These are phyloP conservation scores for Centaurea solstitialis DNA, from an alignment of 129 eudicot species.

Conservation along the genomic window DNA sequence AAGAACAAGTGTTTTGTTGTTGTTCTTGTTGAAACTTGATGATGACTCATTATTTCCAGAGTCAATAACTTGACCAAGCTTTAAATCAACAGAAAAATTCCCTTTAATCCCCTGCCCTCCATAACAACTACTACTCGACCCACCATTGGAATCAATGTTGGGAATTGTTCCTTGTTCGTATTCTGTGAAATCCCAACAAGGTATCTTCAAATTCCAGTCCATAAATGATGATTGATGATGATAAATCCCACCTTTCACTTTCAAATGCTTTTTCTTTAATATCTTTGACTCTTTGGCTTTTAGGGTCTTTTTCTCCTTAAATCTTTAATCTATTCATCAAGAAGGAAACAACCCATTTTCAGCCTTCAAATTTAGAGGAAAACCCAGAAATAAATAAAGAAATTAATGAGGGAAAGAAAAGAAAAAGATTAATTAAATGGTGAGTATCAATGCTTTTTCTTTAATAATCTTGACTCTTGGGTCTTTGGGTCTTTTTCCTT, in stretches of 20 bases:
- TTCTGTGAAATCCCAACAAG: conserved; percentile 56
- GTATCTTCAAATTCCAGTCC: conserved; percentile 67
- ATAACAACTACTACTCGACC: conserved; percentile 42
- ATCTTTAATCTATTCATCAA: too few species aligned
- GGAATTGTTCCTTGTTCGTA: conserved; percentile 50
- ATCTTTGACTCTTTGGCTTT: conserved; percentile 3
- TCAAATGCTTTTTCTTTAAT: conserved; percentile 27
- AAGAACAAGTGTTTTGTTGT: too few species aligned
- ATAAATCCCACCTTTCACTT: conserved; percentile 16
- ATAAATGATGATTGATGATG: conserved; percentile 3
- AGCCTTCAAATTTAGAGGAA: too few species aligned
- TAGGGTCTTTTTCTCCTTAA: too few species aligned
- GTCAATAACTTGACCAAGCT: conserved; percentile 54
- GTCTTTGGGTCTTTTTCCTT: too few species aligned
- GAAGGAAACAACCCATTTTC: too few species aligned
- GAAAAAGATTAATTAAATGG: too few species aligned
- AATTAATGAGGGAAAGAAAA: too few species aligned
- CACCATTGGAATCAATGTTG: conserved; percentile 36
- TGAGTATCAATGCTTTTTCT: too few species aligned
- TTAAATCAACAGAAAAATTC: conserved; percentile 60
- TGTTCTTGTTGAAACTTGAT: conserved; percentile 10
- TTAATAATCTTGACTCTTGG: too few species aligned
- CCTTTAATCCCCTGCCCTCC: conserved; percentile 42
- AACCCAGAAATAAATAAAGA: too few species aligned
- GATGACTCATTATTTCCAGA: conserved; percentile 34